Conservation (phyloP, 2,329 filamentous ascomycete species). For the Colletotrichum tamarilloi region DNA sequence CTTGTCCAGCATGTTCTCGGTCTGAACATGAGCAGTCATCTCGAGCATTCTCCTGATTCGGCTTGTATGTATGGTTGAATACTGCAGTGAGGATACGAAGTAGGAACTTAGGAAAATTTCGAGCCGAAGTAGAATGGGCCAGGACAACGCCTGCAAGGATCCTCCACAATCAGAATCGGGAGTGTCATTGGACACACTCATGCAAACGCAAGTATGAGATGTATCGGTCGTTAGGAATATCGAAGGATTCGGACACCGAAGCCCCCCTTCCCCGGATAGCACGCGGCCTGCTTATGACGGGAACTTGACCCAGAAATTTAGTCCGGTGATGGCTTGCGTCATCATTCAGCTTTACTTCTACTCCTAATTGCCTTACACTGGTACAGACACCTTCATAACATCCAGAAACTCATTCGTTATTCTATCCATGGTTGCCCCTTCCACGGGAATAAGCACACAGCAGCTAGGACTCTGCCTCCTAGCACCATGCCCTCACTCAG, state of each 20-base stretch:
- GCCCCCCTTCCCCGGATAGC: neutral
- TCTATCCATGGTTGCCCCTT: neutral
- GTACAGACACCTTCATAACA: neutral
- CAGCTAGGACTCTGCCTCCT: neutral
- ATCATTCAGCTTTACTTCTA: neutral
- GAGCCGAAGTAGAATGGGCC: constrained; percentile 15
- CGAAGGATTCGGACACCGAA: neutral
- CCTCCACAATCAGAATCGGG: neutral
- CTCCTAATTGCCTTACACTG: no score
- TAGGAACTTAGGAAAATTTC: constrained; percentile 13
- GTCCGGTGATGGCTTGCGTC: neutral
- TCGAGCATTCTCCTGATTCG: neutral
- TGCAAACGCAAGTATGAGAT: neutral
- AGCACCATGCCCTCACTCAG: neutral
- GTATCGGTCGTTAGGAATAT: neutral
- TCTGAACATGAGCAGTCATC: neutral
- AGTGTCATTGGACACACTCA: neutral
- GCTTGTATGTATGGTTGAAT: neutral
- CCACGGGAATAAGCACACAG: neutral
- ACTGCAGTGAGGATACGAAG: neutral
- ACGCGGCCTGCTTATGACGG: neutral
- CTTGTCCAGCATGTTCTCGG: constrained; percentile 14
- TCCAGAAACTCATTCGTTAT: neutral
- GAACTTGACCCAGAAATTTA: neutral
- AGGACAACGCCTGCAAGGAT: neutral